Conservation (phyloP, 2,329 filamentous ascomycete genomes). For the Daldinia eschscholtzii region DNA sequence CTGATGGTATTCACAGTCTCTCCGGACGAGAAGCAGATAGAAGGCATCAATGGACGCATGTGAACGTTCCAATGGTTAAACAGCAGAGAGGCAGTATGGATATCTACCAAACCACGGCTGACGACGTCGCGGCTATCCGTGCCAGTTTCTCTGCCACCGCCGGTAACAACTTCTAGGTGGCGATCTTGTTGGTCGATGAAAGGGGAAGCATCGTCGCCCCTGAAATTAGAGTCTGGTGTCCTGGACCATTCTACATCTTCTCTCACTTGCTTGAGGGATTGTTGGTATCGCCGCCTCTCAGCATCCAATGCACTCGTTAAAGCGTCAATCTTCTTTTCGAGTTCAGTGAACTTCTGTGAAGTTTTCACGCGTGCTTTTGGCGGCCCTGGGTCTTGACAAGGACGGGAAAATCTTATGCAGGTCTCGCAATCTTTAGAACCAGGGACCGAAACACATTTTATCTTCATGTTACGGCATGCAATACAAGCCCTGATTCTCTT, state of each 20-base stretch:
- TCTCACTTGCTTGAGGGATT: conserved; percentile 19
- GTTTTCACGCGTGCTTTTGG: conserved; percentile 38
- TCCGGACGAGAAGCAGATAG: conserved; percentile 21
- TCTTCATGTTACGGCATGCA: conserved; percentile 40
- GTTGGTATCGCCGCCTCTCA: conserved; percentile 33
- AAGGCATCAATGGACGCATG: conserved; percentile 39
- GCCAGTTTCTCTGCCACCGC: background rate
- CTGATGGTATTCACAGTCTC: conserved; percentile 24
- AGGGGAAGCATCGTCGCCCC: conserved; percentile 15
- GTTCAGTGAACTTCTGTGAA: conserved; percentile 38
- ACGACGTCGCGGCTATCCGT: conserved; percentile 15
- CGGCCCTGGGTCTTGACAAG: conserved; percentile 39
- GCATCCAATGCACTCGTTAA: conserved; percentile 35
- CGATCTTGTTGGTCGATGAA: background rate
- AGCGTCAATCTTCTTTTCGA: conserved; percentile 39
- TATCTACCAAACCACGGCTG: conserved; percentile 31
- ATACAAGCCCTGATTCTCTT: conserved; percentile 36
- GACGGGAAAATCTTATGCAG: conserved; percentile 35
- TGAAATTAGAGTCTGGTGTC: conserved; percentile 31
- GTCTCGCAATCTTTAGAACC: conserved; percentile 35
- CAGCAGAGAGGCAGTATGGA: conserved; percentile 24
- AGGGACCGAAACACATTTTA: conserved; percentile 37
- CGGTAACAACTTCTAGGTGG: background rate
- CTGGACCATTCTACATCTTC: conserved; percentile 28
- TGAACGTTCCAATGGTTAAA: conserved; percentile 34